Conservation (phyloP, 2,329 filamentous ascomycete species). For the Helminthosporium solani region DNA sequence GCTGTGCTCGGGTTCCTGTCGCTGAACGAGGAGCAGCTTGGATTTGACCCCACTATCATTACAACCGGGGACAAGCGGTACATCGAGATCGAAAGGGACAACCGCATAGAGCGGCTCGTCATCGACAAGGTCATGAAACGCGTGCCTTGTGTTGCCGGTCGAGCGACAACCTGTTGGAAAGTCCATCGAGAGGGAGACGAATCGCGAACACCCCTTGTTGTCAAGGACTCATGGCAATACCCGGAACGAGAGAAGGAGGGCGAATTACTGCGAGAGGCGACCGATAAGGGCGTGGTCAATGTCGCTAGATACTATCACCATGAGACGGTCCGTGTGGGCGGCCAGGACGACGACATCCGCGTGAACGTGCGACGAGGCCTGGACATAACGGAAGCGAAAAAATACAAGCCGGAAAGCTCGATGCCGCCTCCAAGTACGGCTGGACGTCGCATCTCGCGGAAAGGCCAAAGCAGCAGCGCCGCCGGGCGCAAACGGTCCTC, state of each 20-base stretch:
- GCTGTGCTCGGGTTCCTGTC: slow-evolving; percentile 47
- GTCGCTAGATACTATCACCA: slow-evolving; percentile 48
- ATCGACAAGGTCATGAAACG: slow-evolving; percentile 19
- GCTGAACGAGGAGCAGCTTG: slow-evolving; percentile 45
- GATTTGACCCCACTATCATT: slow-evolving; percentile 49
- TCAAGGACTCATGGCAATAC: slow-evolving; percentile 52
- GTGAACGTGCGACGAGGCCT: slow-evolving; percentile 35
- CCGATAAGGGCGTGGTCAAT: slow-evolving; percentile 40
- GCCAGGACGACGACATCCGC: slow-evolving; percentile 38
- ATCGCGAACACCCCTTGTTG: slow-evolving; percentile 38
- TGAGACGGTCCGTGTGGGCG: slow-evolving; percentile 42
- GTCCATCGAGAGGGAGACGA: slow-evolving; percentile 42
- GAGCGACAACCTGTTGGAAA: slow-evolving; percentile 24
- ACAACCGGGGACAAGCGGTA: slow-evolving; percentile 34
- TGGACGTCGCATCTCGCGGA: slow-evolving; percentile 16
- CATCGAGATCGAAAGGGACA: slow-evolving; percentile 45
- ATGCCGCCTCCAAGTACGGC: slow-evolving; percentile 21
- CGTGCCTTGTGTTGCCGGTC: slow-evolving; percentile 13
- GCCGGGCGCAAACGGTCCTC: slow-evolving; percentile 7
- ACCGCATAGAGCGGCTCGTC: slow-evolving; percentile 18
- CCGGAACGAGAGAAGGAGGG: slow-evolving; percentile 47
- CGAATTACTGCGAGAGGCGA: slow-evolving; percentile 42
- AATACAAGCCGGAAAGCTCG: slow-evolving; percentile 31
- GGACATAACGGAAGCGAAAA: slow-evolving; percentile 36
- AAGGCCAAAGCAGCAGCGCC: slow-evolving; percentile 8